These are phyloP conservation scores for Elymus sibiricus DNA, from an alignment of 176 grass and related monocot genomes.

Conservation along the genomic window DNA sequence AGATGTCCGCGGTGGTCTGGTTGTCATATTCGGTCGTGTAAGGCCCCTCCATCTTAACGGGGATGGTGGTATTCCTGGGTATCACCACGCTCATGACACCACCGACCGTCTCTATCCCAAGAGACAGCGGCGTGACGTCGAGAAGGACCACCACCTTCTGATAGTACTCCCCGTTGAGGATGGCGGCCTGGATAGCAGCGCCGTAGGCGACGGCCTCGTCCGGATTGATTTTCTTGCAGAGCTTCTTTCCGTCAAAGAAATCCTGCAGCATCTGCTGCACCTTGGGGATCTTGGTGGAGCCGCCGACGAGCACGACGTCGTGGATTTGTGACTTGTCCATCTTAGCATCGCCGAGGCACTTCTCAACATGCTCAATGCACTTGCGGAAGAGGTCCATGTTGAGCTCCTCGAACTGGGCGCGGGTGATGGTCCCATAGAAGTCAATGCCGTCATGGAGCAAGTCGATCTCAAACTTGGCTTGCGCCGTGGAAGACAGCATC, in stretches of 20 bases:
- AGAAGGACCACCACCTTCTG: background rate
- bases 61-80: no score
- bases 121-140: background rate
- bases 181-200: conserved; percentile 54
- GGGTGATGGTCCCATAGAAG: conserved; percentile 58
- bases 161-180: background rate
- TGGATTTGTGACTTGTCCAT: conserved; percentile 58
- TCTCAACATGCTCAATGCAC: conserved; percentile 75
- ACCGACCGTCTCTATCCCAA: background rate
- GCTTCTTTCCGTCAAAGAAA: conserved; percentile 75
- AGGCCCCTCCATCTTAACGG: background rate
- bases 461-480: conserved; percentile 44
- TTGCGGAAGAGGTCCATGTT: conserved; percentile 72
- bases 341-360: conserved; percentile 70
- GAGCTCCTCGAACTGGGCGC: conserved; percentile 73
- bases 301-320: conserved; percentile 63
- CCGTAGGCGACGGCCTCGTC: conserved; percentile 83
- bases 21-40: background rate
- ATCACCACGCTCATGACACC: background rate
- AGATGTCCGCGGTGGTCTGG: background rate
- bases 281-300: conserved; percentile 73
- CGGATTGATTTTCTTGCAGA: conserved; percentile 87
- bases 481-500: no score
- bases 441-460: conserved; percentile 62
- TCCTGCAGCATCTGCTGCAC: conserved; percentile 78